Base-by-base conservation (phyloP, 163 green algal species). In the Smithsoniella earleae region DNA sequence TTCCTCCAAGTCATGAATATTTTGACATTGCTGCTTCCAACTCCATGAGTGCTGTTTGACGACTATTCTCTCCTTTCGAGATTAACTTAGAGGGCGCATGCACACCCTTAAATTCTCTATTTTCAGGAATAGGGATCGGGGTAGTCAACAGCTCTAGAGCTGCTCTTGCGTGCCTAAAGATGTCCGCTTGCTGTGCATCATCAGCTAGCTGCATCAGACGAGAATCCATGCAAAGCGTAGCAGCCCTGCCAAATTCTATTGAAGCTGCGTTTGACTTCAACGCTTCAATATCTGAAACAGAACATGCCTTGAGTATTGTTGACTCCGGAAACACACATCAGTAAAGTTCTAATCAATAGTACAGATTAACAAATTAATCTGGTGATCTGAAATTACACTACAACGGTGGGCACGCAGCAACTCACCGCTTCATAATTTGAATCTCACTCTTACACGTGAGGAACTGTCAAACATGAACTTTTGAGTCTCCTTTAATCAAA, bases 161-260 rank as follows among this genome's bases (percentile, higher is more conserved):
- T 33, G 58, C 27, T 30, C n/a, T 33, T 0, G 1, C 58, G 16
- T 34, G 25, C 58, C 27, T n/a, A 31, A 30, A 34, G 5, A 69
- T 36, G 3, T 36, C 27, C 3, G 8, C 25, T 5, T 43, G 27
- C 58, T 69, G 27, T 3, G 31, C 20, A n/a, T 69, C 58, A 16
- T 30, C 28, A 22, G 58, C 58, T 5, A 34, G 0, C 0, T 30
- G 27, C 10, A 69, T 30, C 25, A 34, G 30, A 30, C 8, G n/a
- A 30, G 20, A n/a, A 30, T 30, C n/a, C 8, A 69, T 30, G 58
- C 58, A 69, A 5, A 69, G 25, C 5, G 5, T 38, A 13, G 34
- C 58, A 69, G 25, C 58, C 25, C 58, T 30, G 3, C n/a, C 58
- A 16, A 43, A 34, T 36, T 69, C 58, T 33, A 69, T 33, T n/a